Base-by-base conservation (phyloP, 2,329 filamentous ascomycete genomes). In the Helicocarpus griseus region DNA sequence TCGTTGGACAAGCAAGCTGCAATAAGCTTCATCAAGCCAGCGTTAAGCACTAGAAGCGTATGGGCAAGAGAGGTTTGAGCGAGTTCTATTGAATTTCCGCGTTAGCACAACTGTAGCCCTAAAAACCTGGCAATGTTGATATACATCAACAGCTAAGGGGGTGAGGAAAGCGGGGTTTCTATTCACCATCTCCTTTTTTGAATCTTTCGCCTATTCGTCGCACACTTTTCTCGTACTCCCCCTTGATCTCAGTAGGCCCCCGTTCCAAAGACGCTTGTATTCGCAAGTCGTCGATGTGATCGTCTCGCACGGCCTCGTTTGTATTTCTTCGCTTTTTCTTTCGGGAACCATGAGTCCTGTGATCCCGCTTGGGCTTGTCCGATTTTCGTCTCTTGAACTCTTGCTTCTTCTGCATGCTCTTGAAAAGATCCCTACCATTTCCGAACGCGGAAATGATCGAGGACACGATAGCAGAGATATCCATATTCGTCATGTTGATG, bases 1-100 rank as follows among this genome's bases (percentile, higher is more conserved):
- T 49, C 47, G 5, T 24, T 49, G 13, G 47, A 38, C 11, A 49
- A 5, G 33, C 47, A 49, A 3, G 47, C 24, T 38, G 33, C 29
- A 22, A 49, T 49, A n/a, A 49, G 47, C 21, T 49, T 49, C 47
- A 49, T 49, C 17, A 49, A 40, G n/a, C 47, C 47, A 14, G 47
- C 47, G 24, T 49, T 49, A 8, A 49, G 24, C 22, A 49, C 14
- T 28, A 49, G 33, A 19, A 49, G 22, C 9, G 47, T 49, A 29
- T 49, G 47, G 13, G 47, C 47, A 19, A 49, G 47, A 14, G 47
- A 49, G 11, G 33, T 35, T 28, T 49, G 47, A 14, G 47, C 33
- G 24, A 49, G 47, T 24, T 40, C 47, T 49, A 26, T 7, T 17
- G 22, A 48, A 4, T 5, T 17, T 29, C 8, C 6, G 22, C n/a